phyloP scores from a whole-genome alignment of 352 stramenopile genomes.

The Globisporangium parvum region DNA sequence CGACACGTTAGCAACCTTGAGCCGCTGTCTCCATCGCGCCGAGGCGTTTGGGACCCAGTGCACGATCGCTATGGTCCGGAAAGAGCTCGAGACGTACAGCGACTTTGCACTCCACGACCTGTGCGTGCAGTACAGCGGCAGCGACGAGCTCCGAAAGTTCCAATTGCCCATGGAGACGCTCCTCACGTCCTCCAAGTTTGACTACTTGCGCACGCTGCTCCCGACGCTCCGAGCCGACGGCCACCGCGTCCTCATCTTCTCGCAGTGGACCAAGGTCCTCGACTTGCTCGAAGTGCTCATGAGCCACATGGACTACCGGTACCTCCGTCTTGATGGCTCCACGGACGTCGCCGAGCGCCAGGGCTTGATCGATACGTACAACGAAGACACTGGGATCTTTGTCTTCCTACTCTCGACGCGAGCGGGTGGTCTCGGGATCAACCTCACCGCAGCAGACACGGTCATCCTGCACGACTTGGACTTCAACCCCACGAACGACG shows the following conservation, averaged over 20 bases:
- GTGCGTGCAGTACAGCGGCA: constrained; percentile 83
- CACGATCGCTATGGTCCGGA: constrained; percentile 75
- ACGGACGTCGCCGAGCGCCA: constrained; percentile 74
- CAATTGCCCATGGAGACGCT: constrained; percentile 86
- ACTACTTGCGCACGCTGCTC: constrained; percentile 84
- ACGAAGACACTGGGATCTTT: constrained; percentile 90
- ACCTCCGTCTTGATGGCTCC: constrained; percentile 73
- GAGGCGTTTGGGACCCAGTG: constrained; percentile 86
- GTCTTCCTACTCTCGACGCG: constrained; percentile 97
- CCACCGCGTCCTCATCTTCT: constrained; percentile 96
- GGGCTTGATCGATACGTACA: constrained; percentile 80
- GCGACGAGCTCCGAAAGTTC: constrained; percentile 76
- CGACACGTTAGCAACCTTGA: constrained; percentile 78
- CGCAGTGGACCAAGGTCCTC: constrained; percentile 94
- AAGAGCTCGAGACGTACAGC: constrained; percentile 91
- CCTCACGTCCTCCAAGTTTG: constrained; percentile 93
- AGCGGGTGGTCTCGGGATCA: constrained; percentile 97
- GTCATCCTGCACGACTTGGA: constrained; percentile 87
- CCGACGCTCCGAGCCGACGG: constrained; percentile 81
- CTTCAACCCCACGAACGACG: constrained; percentile 83
- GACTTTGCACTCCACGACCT: constrained; percentile 96
- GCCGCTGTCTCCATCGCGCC: constrained; percentile 62
- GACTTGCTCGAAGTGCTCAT: constrained; percentile 91
- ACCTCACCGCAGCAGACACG: constrained; percentile 91
- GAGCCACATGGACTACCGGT: constrained; percentile 65